Evolutionary conservation across 2,329 filamentous ascomycete genomes (phyloP), one percentile per base, ranked within the genome.

Genomic region (Epichloe amarillans): DNA sequence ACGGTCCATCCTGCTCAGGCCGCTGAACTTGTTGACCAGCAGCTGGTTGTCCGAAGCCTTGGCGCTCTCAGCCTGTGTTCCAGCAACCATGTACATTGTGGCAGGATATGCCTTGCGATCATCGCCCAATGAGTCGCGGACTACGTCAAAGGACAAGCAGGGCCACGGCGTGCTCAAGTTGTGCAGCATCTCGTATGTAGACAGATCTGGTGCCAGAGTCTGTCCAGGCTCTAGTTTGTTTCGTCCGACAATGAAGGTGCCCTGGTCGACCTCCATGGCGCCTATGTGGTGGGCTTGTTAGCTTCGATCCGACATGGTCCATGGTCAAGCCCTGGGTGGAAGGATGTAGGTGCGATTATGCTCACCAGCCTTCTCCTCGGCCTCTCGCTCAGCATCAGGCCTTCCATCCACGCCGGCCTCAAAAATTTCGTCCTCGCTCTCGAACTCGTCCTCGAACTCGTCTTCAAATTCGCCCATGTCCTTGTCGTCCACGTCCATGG

Each of bases 161-260:
- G 93, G 93, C 93, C 93, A 98, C 1, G 89, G 89, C 7, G 90
- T 90, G 67, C 86, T 93, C 56, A 98, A 79, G 54, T 82, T 88
- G 74, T 98, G 93, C 53, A 98, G 81, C 89, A 98, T 94, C 66
- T 96, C 86, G 72, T 98, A 98, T 5, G 91, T 91, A n/a, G 86
- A 88, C 53, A 87, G 76, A 69, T 98, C 93, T 14, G 93, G 91
- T 3, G 89, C 82, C 51, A 98, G 78, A 5, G 88, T 90, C 73
- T 97, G 89, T 60, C 89, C 91, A 12, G 88, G 83, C 56, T 88
- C 88, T 56, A 97, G 79, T 72, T 93, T 91, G 67, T 89, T 88
- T 62, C 93, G 82, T 56, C 93, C 93, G 58, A 95, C 89, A 61
- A 98, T 96, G 69, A 97, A 98, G 40, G 89, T 95, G 66, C 86